Base-by-base conservation (phyloP, 164 flowering plant species). In the Piper longum region DNA sequence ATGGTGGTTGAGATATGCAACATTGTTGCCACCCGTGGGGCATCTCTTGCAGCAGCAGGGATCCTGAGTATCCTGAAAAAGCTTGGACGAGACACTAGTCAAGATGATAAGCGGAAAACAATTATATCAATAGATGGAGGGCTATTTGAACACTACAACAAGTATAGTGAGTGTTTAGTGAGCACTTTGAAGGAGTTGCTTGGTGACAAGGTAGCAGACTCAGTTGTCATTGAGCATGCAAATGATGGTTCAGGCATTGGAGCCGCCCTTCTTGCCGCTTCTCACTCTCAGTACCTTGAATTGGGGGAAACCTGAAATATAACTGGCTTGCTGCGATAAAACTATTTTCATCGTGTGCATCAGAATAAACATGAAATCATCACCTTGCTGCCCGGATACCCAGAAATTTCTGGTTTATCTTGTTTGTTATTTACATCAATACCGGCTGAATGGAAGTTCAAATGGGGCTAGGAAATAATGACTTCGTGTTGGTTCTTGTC, bases 171-270 rank as follows among this genome's bases (percentile, higher is more conserved):
- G 59, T 82, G 75, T 69, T 64, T 87, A 36, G 79, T 80, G 54
- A 78, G 82, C 74, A 75, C 83, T 56, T 73, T 85, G 1, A 79
- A 78, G 81, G 90, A 87, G 72, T 82, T 87, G 84, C 82, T 82
- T 9, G 90, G 90, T 18, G 68, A 69, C 54, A 79, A 78, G 3
- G 56, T 74, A 6, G 65, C 85, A 18, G 82, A 81, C 54, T 74
- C 76, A 68, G 67, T 85, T 11, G 56, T 76, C 36, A 61, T 87
- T 41, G 78, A 87, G 69, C 82, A 77, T 67, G 74, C 81, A 54
- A 81, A 73, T 54, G 85, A 82, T 18, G 81, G 83, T 2, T 77
- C 83, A 48, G 85, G 88, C 12, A 73, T 81, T 13, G 85, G 85
- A 52, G 81, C 88, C 12, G 63, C 80, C 57, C 76, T 82, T 65